These are phyloP conservation scores for Orbilia blumenaviensis DNA, from an alignment of 2,329 filamentous ascomycete genomes.

Conservation along the genomic window DNA sequence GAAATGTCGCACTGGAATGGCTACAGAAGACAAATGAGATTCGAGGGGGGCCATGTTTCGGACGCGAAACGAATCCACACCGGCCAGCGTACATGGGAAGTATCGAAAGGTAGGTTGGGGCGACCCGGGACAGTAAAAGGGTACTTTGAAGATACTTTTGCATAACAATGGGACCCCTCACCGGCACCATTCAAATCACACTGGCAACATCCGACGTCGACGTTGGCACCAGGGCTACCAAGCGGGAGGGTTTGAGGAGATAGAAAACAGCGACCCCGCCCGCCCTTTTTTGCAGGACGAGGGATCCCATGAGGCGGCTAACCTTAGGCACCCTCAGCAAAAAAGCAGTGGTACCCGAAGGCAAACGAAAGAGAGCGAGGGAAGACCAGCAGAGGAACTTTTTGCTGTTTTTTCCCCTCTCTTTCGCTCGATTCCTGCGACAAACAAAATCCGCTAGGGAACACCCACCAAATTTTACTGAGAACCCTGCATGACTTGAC, in stretches of 20 bases:
- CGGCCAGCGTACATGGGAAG: conserved; percentile 38
- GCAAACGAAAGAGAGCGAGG: conserved; percentile 10
- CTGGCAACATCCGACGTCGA: conserved; percentile 26
- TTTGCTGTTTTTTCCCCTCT: conserved; percentile 31
- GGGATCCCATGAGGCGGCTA: conserved; percentile 42
- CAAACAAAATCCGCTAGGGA: conserved; percentile 50
- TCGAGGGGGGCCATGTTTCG: conserved; percentile 51
- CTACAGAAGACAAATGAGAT: conserved; percentile 52
- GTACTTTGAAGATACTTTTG: conserved; percentile 36
- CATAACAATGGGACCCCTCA: conserved; percentile 26
- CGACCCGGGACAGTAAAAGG: conserved; percentile 1
- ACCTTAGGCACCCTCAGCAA: conserved; percentile 19
- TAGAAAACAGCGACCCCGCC: conserved; percentile 14
- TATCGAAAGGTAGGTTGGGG: conserved; percentile 31
- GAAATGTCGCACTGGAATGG: conserved; percentile 51
- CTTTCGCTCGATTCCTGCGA: conserved; percentile 51
- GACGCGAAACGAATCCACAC: conserved; percentile 52
- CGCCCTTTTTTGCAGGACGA: conserved; percentile 22
- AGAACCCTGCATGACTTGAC: conserved; percentile 52
- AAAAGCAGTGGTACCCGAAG: conserved; percentile 15
- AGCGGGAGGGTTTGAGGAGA: conserved; percentile 3
- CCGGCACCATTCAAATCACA: conserved; percentile 14
- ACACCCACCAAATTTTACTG: conserved; percentile 52
- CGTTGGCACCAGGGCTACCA: conserved; percentile 20
- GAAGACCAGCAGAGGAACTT: conserved; percentile 12